A percentile compares a stretch with the other conserved stretches of the same genome.
Conservation (phyloP, 371 early-diverging fungal species). For the Chytridium lagenaria region DNA sequence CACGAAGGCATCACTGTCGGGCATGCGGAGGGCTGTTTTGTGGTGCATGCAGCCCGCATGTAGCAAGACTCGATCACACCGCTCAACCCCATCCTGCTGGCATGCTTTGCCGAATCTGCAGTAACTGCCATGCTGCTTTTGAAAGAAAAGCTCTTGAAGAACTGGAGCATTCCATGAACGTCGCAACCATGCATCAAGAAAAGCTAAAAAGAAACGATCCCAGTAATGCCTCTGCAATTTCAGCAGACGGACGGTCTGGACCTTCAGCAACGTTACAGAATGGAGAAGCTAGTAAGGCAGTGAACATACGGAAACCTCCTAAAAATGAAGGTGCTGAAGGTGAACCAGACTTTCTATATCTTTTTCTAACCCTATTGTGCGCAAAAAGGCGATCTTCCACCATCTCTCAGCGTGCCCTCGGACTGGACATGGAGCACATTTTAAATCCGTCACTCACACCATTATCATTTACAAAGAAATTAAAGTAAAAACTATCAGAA, state of each 20-base stretch:
- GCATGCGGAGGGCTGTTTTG: slow-evolving; percentile 40
- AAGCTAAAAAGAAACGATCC: not conserved
- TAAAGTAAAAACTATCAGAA: too few relatives aligned
- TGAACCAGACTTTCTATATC: not conserved
- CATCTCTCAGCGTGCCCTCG: slow-evolving; percentile 18
- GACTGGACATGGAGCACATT: slow-evolving; percentile 26
- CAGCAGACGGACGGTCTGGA: not conserved
- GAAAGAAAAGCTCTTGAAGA: slow-evolving; percentile 6
- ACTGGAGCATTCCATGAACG: slow-evolving; percentile 4
- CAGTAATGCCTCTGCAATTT: not conserved
- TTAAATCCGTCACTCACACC: not conserved
- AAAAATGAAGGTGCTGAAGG: not conserved
- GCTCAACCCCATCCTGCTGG: slow-evolving; percentile 35
- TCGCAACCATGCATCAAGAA: not conserved
- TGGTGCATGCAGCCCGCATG: slow-evolving; percentile 26
- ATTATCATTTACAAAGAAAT: too few relatives aligned
- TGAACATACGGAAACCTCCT: not conserved
- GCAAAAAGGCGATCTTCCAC: not conserved
- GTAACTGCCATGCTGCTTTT: slow-evolving; percentile 26
- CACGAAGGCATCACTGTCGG: slow-evolving; percentile 39
- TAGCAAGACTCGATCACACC: slow-evolving; percentile 34
- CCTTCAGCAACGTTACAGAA: not conserved
- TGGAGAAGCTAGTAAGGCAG: not conserved
- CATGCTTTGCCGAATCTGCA: slow-evolving; percentile 26
- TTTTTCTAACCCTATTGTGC: not conserved